A percentile compares a stretch with the other conserved stretches of the same genome.
phyloP scores from a whole-genome alignment of 306 rosid species.

The Lablab purpureus region DNA sequence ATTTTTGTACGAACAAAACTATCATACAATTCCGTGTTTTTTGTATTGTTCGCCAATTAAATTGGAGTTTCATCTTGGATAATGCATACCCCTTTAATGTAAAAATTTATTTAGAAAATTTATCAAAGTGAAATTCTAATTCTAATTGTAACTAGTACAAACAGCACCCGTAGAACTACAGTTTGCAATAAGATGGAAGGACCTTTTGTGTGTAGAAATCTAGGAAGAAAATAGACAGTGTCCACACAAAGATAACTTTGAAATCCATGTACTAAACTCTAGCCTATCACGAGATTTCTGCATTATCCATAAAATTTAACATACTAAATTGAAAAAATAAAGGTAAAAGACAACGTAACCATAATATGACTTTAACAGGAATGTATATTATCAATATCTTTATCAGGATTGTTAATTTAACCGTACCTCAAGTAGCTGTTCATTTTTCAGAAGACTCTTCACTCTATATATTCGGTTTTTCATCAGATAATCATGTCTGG shows the following conservation, averaged over 20 bases:
- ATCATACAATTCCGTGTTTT: no score
- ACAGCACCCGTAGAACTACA: no score
- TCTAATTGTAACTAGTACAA: no score
- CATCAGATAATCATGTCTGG: conserved; percentile 74
- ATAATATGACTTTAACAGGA: neutral
- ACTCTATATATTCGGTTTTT: conserved; percentile 78
- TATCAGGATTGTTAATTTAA: conserved; percentile 1
- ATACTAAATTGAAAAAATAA: neutral
- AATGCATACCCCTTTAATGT: no score
- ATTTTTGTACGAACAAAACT: no score
- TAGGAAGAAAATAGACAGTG: conserved; percentile 14
- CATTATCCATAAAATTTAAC: conserved; percentile 9
- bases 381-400: conserved; percentile 30
- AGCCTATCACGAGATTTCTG: neutral
- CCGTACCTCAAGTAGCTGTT: conserved; percentile 87
- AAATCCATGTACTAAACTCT: conserved; percentile 16
- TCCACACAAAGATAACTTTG: neutral
- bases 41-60: no score
- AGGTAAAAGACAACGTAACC: neutral
- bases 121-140: no score
- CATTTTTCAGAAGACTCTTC: conserved; percentile 88
- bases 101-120: no score
- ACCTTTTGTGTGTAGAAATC: neutral
- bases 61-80: no score
- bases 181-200: neutral